phyloP scores from a whole-genome alignment of 2,329 filamentous ascomycete genomes.

The Penicillium corylophilum region DNA sequence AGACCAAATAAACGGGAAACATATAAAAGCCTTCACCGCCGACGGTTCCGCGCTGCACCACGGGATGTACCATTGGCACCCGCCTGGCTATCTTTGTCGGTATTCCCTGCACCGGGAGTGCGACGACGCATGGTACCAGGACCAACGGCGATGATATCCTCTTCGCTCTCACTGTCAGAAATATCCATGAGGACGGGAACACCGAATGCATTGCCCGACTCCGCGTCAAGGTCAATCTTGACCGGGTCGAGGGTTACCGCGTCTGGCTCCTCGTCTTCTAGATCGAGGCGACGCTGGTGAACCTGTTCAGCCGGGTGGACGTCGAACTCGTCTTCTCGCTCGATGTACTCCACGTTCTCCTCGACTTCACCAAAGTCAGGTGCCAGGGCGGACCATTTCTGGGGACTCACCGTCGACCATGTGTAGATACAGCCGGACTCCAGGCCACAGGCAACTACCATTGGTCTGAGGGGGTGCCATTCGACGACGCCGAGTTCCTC shows the following conservation, averaged over 20 bases:
- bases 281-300: constrained; percentile 82
- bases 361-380: constrained; percentile 97
- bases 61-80: constrained; percentile 24
- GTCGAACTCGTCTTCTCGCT: constrained; percentile 96
- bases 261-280: constrained; percentile 91
- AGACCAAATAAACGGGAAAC: not conserved
- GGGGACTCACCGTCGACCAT: constrained; percentile 92
- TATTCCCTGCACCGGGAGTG: constrained; percentile 68
- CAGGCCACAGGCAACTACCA: constrained; percentile 86
- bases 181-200: constrained; percentile 95
- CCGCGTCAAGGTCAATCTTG: constrained; percentile 58
- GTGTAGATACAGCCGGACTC: constrained; percentile 93
- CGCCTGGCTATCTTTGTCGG: constrained; percentile 26
- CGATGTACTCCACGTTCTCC: constrained; percentile 95
- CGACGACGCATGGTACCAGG: constrained; percentile 83
- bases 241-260: constrained; percentile 74
- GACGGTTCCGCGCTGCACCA: constrained; percentile 30
- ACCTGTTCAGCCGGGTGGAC: constrained; percentile 95
- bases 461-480: constrained; percentile 87
- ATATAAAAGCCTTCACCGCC: constrained; percentile 23
- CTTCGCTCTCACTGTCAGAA: constrained; percentile 91
- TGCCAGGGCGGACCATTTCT: constrained; percentile 94
- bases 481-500: constrained; percentile 96
- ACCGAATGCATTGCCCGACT: constrained; percentile 63
- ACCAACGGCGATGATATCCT: constrained; percentile 70